phyloP scores from a whole-genome alignment of 805 yeast genomes.

The Saturnispora bothae region DNA sequence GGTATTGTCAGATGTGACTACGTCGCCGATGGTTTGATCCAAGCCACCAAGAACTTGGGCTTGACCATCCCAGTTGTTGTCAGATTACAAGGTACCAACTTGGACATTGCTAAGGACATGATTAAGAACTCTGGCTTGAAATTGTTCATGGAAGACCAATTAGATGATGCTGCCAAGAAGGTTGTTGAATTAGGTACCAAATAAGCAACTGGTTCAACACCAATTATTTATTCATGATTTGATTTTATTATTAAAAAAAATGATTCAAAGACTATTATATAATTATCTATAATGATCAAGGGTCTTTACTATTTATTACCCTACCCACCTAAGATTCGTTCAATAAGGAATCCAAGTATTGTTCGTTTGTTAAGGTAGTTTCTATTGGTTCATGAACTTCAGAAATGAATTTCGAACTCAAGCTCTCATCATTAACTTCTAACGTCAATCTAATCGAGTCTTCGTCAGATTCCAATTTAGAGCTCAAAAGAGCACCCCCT shows the following conservation, averaged over 20 bases:
- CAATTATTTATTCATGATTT: neutral
- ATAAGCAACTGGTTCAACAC: neutral
- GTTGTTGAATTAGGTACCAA: conserved; percentile 57
- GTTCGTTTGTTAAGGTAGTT: conserved; percentile 21
- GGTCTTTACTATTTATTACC: too few species aligned
- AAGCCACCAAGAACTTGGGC: conserved; percentile 86
- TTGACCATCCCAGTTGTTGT: conserved; percentile 92
- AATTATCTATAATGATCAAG: too few species aligned
- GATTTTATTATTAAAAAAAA: neutral
- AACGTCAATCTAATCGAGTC: conserved; percentile 21
- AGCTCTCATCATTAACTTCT: conserved; percentile 6
- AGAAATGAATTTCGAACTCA: conserved; percentile 7
- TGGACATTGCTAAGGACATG: conserved; percentile 77
- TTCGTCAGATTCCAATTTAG: conserved; percentile 56
- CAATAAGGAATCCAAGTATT: conserved; percentile 25
- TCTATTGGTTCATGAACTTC: conserved; percentile 9
- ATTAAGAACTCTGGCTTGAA: conserved; percentile 83
- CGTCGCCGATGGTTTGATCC: conserved; percentile 95
- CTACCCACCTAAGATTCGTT: conserved; percentile 4
- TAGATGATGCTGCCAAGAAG: conserved; percentile 95
- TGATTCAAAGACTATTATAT: neutral
- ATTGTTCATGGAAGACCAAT: conserved; percentile 82
- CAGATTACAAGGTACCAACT: conserved; percentile 97
- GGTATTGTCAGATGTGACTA: conserved; percentile 99
- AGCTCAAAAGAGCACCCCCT: conserved; percentile 61